Evolutionary conservation across 768 basidiomycete genomes (phyloP), one percentile per base, ranked within the genome.

Genomic region (Suillus subaureus): DNA sequence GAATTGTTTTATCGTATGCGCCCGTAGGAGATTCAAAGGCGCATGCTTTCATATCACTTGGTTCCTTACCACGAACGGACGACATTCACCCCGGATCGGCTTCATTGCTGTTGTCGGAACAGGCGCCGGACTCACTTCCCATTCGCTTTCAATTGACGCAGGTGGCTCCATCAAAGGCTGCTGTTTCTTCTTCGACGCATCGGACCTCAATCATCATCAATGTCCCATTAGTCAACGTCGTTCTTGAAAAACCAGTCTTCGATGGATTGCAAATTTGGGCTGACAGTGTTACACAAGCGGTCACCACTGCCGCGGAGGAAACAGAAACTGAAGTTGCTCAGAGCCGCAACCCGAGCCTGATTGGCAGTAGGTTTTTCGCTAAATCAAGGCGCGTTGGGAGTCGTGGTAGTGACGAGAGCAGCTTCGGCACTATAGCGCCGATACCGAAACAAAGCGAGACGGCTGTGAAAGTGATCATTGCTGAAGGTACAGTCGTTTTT

Each of bases 261-360:
- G 94, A 98, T 72, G 85, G 86, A 15, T 74, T 99, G 21, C 95
- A 98, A 75, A 90, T 89, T 71, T 93, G 91, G 83, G 89, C 89
- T 8, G 97, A 99, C 72, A 96, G 98, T 72, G 74, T 89, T 33
- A 79, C 88, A n/a, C 93, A 92, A 70, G 83, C 90, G 61, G 70
- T 90, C 4, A 91, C 61, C 81, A 79, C 80, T 7, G 56, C 64
- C 5, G 35, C 60, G 55, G 67, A 65, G 40, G 75, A 74, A 33
- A 69, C 64, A 8, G 74, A 66, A 43, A 68, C 68, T 21, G 75
- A 80, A 64, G 74, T 71, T 28, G 67, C 72, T 61, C 78, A 79
- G 64, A 87, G 84, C 67, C 80, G 79, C 62, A 86, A 89, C 73
- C 74, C 88, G 37, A 89, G 87, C 71, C 76, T 94, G 61, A 90